A percentile compares a stretch with the other conserved stretches of the same genome.
These are phyloP conservation scores for Zoysia pacifica DNA, from an alignment of 176 grass and related monocot species.

Conservation along the genomic window DNA sequence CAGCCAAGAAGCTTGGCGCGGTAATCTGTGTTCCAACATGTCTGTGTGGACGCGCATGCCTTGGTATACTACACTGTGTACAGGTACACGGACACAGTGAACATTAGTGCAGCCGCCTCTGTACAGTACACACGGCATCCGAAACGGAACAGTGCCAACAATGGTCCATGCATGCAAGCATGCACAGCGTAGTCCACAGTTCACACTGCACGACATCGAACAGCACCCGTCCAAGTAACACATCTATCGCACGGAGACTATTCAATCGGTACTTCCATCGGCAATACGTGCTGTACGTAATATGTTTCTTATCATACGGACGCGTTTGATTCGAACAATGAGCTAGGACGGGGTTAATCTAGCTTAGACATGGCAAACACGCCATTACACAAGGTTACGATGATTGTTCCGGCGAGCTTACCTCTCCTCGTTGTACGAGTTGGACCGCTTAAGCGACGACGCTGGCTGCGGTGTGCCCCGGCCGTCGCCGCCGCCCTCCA, in stretches of 20 bases:
- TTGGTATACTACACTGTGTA: neutral
- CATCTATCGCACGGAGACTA: neutral
- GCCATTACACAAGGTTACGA: neutral
- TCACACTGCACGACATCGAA: neutral
- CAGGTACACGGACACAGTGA: neutral
- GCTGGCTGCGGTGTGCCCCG: constrained; percentile 43
- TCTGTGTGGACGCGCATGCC: neutral
- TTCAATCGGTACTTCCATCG: neutral
- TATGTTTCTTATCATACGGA: neutral
- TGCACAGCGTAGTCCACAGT: constrained; percentile 1
- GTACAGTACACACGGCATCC: neutral
- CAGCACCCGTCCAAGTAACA: neutral
- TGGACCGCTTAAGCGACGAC: constrained; percentile 73
- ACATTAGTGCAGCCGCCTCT: neutral
- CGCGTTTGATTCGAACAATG: too few relatives aligned
- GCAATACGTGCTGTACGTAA: neutral
- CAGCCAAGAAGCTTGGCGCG: too few relatives aligned
- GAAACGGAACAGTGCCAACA: neutral
- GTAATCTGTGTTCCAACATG: neutral
- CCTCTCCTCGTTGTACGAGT: constrained; percentile 95
- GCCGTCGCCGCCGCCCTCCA: constrained; percentile 56
- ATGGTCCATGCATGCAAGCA: neutral
- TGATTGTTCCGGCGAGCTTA: constrained; percentile 1
- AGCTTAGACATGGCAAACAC: neutral
- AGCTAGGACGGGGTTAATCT: too few relatives aligned